phyloP scores from a whole-genome alignment of 768 basidiomycete species.

The Lepiota brunneoincarnata region DNA sequence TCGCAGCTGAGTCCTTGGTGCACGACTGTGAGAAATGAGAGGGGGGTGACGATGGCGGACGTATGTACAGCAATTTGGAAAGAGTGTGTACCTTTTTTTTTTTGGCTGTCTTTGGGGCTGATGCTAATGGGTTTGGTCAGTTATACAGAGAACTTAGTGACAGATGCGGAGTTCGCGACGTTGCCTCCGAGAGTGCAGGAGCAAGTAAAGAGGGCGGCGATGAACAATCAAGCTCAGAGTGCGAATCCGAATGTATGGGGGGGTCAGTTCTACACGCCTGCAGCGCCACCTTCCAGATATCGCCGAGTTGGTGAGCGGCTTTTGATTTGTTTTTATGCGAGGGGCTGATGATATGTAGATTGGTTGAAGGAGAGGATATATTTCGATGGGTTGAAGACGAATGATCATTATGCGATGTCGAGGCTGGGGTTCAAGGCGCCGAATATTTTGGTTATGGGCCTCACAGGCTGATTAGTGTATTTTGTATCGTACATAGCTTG shows the following conservation, averaged over 20 bases:
- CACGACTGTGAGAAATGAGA: constrained; percentile 67
- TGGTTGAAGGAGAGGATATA: constrained; percentile 74
- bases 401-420: constrained; percentile 54
- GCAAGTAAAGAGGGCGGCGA: constrained; percentile 61
- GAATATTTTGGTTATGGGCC: constrained; percentile 74
- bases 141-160: constrained; percentile 66
- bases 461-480: constrained; percentile 23
- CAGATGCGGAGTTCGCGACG: constrained; percentile 60
- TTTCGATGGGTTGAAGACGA: constrained; percentile 62
- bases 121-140: constrained; percentile 30
- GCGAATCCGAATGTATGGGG: constrained; percentile 6
- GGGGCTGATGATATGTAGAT: constrained; percentile 36
- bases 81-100: constrained; percentile 52
- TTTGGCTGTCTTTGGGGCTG: background rate
- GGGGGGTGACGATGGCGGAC: constrained; percentile 69
- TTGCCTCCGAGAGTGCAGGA: constrained; percentile 69
- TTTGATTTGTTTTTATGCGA: background rate
- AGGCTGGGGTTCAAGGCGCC: constrained; percentile 77
- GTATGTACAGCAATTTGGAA: constrained; percentile 70
- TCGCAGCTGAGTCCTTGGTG: constrained; percentile 69
- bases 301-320: constrained; percentile 57
- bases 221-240: constrained; percentile 25
- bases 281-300: constrained; percentile 42
- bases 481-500: no score
- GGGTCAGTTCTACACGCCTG: constrained; percentile 50